Percentiles rank a stretch among this genome's conserved stretches.
phyloP scores from a whole-genome alignment of 2,329 filamentous ascomycete genomes.

The Trichothecium roseum region DNA sequence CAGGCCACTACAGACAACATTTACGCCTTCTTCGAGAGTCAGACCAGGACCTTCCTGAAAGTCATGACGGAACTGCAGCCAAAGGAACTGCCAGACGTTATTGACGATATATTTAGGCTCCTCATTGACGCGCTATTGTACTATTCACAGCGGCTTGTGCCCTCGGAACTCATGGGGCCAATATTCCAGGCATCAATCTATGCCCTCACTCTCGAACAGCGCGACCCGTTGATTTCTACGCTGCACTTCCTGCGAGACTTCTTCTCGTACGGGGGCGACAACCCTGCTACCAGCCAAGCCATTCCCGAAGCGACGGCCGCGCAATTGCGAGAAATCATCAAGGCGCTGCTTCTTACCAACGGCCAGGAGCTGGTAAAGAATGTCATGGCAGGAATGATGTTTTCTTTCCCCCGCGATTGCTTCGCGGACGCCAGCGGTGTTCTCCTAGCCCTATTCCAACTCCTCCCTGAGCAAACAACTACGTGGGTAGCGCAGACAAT shows the following conservation, averaged over 20 bases:
- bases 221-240: conserved; percentile 81
- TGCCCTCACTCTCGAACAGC: conserved; percentile 78
- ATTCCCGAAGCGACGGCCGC: conserved; percentile 49
- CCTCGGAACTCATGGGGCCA: conserved; percentile 66
- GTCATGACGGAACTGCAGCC: conserved; percentile 76
- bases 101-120: conserved; percentile 94
- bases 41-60: conserved; percentile 80
- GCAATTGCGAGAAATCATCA: conserved; percentile 64
- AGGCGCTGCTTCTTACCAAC: conserved; percentile 56
- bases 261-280: conserved; percentile 75
- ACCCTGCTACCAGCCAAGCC: conserved; percentile 52
- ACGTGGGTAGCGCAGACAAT: conserved; percentile 79
- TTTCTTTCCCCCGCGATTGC: conserved; percentile 91
- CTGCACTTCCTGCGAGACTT: conserved; percentile 90
- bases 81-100: conserved; percentile 68
- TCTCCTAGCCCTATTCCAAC: conserved; percentile 79
- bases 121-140: conserved; percentile 86
- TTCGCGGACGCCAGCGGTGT: conserved; percentile 91
- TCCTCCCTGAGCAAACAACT: conserved; percentile 70
- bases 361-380: conserved; percentile 77
- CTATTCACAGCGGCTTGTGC: conserved; percentile 76
- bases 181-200: conserved; percentile 84
- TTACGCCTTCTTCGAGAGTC: conserved; percentile 89
- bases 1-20: conserved; percentile 75
- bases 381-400: conserved; percentile 97